phyloP scores from a whole-genome alignment of 2,329 filamentous ascomycete genomes.

The Verticillium tricorpus region DNA sequence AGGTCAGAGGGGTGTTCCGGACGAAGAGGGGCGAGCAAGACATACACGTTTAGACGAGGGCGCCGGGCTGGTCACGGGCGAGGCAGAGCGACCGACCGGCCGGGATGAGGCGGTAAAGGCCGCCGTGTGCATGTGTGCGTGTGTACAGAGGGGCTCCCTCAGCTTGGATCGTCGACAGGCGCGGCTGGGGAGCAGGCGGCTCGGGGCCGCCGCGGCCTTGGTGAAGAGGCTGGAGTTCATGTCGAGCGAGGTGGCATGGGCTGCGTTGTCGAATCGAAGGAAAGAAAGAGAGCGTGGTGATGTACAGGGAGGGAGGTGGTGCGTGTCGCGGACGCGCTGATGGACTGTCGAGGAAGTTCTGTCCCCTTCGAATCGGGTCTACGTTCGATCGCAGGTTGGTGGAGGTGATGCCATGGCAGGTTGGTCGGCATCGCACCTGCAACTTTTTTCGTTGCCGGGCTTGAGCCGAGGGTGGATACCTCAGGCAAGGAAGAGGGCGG shows the following conservation, averaged over 20 bases:
- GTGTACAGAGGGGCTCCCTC: conserved; percentile 33
- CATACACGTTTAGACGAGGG: conserved; percentile 15
- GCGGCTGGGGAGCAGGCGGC: conserved; percentile 34
- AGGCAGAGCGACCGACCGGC: conserved; percentile 15
- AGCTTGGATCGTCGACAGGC: conserved; percentile 34
- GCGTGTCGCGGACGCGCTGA: not conserved
- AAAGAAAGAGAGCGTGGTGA: not conserved
- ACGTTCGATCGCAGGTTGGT: not conserved
- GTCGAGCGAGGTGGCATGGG: conserved; percentile 13
- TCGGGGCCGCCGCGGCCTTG: conserved; percentile 38
- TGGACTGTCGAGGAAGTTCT: conserved; percentile 17
- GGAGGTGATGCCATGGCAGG: not conserved
- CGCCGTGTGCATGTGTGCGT: conserved; percentile 16
- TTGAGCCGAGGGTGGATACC: conserved; percentile 10
- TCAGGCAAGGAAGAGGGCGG: not conserved
- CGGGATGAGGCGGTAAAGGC: conserved; percentile 6
- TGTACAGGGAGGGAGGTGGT: not conserved
- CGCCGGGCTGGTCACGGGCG: conserved; percentile 21
- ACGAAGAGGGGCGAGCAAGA: not conserved
- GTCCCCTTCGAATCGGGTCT: conserved; percentile 15
- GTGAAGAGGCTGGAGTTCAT: conserved; percentile 46
- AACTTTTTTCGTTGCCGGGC: conserved; percentile 12
- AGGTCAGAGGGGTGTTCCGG: conserved; percentile 1
- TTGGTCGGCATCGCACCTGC: conserved; percentile 4
- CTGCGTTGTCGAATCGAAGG: not conserved